Conservation (phyloP, 2,329 filamentous ascomycete species). For the Colletotrichum neosansevieriae region DNA sequence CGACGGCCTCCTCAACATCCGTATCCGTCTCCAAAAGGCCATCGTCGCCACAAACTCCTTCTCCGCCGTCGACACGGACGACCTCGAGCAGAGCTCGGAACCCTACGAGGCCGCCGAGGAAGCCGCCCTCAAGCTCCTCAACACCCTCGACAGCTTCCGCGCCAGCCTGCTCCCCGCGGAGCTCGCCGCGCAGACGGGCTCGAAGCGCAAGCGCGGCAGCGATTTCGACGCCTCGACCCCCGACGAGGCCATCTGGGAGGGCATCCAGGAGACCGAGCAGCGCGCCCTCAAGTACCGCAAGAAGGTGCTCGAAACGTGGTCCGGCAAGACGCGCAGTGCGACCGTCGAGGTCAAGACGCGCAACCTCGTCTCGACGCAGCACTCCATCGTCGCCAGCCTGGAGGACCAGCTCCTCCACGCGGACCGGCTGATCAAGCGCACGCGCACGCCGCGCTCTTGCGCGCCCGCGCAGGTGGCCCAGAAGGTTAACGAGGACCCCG, state of each 20-base stretch:
- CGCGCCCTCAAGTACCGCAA: conserved; percentile 72
- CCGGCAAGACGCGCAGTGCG: conserved; percentile 74
- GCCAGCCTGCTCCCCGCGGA: conserved; percentile 65
- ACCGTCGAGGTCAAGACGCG: conserved; percentile 67
- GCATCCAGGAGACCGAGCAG: conserved; percentile 75
- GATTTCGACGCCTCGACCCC: conserved; percentile 65
- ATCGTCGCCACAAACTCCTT: conserved; percentile 85
- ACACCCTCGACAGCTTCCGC: conserved; percentile 79
- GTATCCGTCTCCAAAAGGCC: conserved; percentile 94
- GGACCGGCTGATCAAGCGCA: conserved; percentile 76
- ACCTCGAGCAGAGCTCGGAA: conserved; percentile 55
- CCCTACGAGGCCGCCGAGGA: conserved; percentile 83
- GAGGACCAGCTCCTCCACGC: conserved; percentile 75
- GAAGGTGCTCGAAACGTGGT: conserved; percentile 89
- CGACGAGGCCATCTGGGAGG: conserved; percentile 77
- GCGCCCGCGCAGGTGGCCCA: conserved; percentile 75
- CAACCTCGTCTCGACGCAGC: conserved; percentile 66
- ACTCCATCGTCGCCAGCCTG: conserved; percentile 75
- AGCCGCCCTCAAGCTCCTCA: conserved; percentile 87
- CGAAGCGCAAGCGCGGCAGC: conserved; percentile 70
- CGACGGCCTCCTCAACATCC: conserved; percentile 87
- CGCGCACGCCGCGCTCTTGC: conserved; percentile 79
- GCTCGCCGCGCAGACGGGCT: conserved; percentile 52
- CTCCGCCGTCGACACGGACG: conserved; percentile 57
- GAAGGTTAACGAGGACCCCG: conserved; percentile 67